Base-by-base conservation (phyloP, 306 rosid species). In the Vigna nakashimae region DNA sequence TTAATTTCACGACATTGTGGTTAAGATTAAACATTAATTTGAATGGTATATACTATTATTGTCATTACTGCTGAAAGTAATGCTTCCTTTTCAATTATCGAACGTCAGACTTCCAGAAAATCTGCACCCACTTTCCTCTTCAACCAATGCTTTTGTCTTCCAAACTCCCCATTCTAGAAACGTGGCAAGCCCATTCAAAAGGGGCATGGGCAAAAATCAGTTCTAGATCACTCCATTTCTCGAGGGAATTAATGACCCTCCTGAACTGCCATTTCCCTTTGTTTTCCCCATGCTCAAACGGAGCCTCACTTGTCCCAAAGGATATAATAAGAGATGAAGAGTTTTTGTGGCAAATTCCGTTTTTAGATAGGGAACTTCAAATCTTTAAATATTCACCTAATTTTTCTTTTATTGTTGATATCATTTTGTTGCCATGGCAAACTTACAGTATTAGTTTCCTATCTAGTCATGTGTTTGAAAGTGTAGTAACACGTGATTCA, bases 231-330 rank as follows among this genome's bases (percentile, higher is more conserved):
- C 38, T 51, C 28, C 34, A 43, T 40, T 57, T 67, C 65, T 78
- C 38, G 55, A 43, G 69, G 4, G 65, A 36, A 36, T 30, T 30
- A 43, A 43, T 52, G 52, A 50, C 17, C 28, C 50, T 49, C 20
- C 9, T 14, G 46, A 66, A 40, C 67, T 56, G 8, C 50, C 51
- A 57, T 12, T 74, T 11, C 26, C 32, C 76, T 16, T 17, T 49
- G 48, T 48, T 73, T 66, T 46, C 36, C 20, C 83, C 79, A 55
- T 79, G 30, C 4, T 34, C 34, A 65, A 32, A 46, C 16, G 4
- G 24, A 56, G 46, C 64, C 49, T 68, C 76, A 60, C 43, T 26
- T 62, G 42, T 58, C 49, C 36, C 11, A 43, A 14, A 40, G 36
- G 17, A 40, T 20, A 55, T 55, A 42, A 17, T 12, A 51, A 60